These are phyloP conservation scores for Calonectria ilicicola DNA, from an alignment of 2,329 filamentous ascomycete genomes.

Conservation along the genomic window DNA sequence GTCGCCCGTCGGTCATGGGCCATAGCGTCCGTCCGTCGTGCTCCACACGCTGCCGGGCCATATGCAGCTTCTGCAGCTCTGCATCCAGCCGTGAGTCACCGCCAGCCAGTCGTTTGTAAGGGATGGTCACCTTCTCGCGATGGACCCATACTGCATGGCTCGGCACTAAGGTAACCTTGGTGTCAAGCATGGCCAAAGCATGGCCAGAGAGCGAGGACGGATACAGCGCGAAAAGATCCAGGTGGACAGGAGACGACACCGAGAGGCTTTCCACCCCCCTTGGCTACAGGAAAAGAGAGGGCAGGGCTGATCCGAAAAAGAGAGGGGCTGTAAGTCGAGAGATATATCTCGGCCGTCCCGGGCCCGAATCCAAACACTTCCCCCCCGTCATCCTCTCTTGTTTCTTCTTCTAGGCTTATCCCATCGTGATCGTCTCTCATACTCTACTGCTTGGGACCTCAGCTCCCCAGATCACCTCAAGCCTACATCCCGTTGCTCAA, in stretches of 20 bases:
- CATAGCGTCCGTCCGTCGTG: background rate
- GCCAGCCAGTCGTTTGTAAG: slow-evolving; percentile 40
- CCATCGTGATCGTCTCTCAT: slow-evolving; percentile 16
- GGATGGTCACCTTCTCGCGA: slow-evolving; percentile 36
- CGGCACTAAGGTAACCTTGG: slow-evolving; percentile 28
- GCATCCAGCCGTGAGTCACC: slow-evolving; percentile 38
- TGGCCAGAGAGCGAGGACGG: slow-evolving; percentile 8
- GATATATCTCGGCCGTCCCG: slow-evolving; percentile 43
- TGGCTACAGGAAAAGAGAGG: slow-evolving; percentile 15
- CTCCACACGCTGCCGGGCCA: slow-evolving; percentile 26
- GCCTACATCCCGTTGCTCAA: slow-evolving; percentile 23
- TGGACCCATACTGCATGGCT: slow-evolving; percentile 36
- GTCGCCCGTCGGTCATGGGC: slow-evolving; percentile 7
- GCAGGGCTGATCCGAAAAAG: slow-evolving; percentile 18
- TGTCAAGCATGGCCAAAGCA: slow-evolving; percentile 22
- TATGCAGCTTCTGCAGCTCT: slow-evolving; percentile 23
- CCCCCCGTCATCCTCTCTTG: slow-evolving; percentile 25
- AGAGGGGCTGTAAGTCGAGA: slow-evolving; percentile 20
- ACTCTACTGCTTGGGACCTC: slow-evolving; percentile 13
- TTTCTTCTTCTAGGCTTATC: slow-evolving; percentile 21
- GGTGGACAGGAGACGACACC: slow-evolving; percentile 14
- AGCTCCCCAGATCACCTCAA: slow-evolving; percentile 16
- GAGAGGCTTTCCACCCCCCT: background rate
- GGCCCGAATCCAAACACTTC: slow-evolving; percentile 28
- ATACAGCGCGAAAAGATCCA: background rate